A percentile compares a stretch with the other conserved stretches of the same genome.
These are phyloP conservation scores for Boletus insuetus DNA, from an alignment of 768 basidiomycete species.

Conservation along the genomic window DNA sequence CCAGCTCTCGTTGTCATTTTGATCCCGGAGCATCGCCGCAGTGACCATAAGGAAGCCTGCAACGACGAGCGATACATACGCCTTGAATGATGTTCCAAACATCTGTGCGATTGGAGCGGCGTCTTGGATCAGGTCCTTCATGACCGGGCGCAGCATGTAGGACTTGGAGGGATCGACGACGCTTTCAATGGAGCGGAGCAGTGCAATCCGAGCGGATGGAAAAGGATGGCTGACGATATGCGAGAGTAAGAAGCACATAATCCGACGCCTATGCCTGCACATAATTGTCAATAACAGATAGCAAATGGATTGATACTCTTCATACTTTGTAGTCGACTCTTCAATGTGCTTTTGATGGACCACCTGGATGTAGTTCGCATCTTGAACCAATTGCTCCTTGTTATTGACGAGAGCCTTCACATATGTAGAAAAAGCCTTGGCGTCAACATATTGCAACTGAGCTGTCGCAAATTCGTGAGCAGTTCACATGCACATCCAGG, in stretches of 20 bases:
- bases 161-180: conserved; percentile 45
- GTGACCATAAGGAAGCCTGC: conserved; percentile 53
- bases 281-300: conserved; percentile 17
- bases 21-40: conserved; percentile 43
- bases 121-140: conserved; percentile 39
- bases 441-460: conserved; percentile 66
- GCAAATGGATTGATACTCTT: conserved; percentile 26
- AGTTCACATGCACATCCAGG: not conserved
- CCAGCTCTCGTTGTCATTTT: conserved; percentile 45
- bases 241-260: conserved; percentile 77
- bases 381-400: conserved; percentile 57
- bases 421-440: conserved; percentile 60
- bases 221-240: conserved; percentile 64
- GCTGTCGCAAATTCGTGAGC: conserved; percentile 31
- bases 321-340: conserved; percentile 46
- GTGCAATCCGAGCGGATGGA: conserved; percentile 43
- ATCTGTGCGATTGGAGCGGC: conserved; percentile 28
- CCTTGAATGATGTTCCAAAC: conserved; percentile 38
- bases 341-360: conserved; percentile 61
- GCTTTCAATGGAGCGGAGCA: conserved; percentile 48
- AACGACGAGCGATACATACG: conserved; percentile 34
- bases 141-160: conserved; percentile 55
- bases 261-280: conserved; percentile 62
- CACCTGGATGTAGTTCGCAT: conserved; percentile 52
- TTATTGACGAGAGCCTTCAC: conserved; percentile 47